These are phyloP conservation scores for Athelia sp. DNA, from an alignment of 1,284 basidiomycete species.

Conservation along the genomic window DNA sequence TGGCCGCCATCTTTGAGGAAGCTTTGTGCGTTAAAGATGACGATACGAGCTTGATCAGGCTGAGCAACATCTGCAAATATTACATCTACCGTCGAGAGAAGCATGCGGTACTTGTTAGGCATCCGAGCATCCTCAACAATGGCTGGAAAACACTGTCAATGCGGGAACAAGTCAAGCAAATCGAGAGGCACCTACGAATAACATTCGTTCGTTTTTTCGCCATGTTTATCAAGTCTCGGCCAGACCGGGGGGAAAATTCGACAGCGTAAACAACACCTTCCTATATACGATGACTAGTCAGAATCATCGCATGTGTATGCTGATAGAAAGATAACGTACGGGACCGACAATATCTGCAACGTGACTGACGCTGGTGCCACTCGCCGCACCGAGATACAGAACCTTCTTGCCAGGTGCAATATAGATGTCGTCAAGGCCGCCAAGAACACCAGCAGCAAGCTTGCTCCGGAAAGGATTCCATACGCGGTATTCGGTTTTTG, in stretches of 20 bases:
- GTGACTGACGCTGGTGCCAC: slow-evolving; percentile 96
- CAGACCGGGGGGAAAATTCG: slow-evolving; percentile 95
- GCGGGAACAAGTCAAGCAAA: neutral
- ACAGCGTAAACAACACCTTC: slow-evolving; percentile 98
- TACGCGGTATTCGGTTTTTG: slow-evolving; percentile 95
- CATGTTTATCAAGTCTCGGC: slow-evolving; percentile 98
- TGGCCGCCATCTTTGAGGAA: slow-evolving; percentile 97
- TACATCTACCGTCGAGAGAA: slow-evolving; percentile 89
- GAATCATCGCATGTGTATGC: slow-evolving; percentile 6
- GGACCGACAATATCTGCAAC: slow-evolving; percentile 98
- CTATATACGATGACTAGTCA: slow-evolving; percentile 29
- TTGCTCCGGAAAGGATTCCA: slow-evolving; percentile 99
- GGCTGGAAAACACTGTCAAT: slow-evolving; percentile 40
- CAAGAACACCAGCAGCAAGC: slow-evolving; percentile 94
- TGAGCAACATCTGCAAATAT: slow-evolving; percentile 99
- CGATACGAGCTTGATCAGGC: slow-evolving; percentile 97
- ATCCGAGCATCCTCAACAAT: slow-evolving; percentile 97
- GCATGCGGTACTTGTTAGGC: slow-evolving; percentile 95
- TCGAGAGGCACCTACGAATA: slow-evolving; percentile 69
- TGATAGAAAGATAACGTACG: slow-evolving; percentile 38
- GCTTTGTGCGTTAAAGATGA: slow-evolving; percentile 88
- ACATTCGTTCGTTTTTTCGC: slow-evolving; percentile 99
- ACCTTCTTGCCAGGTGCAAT: slow-evolving; percentile 96
- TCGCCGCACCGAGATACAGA: slow-evolving; percentile 95
- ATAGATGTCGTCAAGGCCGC: slow-evolving; percentile 92